Conservation (phyloP, 2,329 filamentous ascomycete species). For the Alternaria infectoria region DNA sequence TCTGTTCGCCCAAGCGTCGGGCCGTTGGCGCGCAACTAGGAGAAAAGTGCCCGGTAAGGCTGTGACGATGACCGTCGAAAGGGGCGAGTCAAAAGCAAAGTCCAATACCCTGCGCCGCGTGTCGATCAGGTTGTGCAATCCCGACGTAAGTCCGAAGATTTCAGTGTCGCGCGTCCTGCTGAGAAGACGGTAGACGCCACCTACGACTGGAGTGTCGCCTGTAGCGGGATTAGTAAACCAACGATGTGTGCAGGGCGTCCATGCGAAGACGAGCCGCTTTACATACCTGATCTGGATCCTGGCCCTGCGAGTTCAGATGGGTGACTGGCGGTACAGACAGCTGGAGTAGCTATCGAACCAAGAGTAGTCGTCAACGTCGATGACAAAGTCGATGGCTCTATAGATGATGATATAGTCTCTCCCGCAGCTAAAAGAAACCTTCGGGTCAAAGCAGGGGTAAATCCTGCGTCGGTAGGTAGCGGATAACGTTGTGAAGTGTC, state of each 20-base stretch:
- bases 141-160: constrained; percentile 6
- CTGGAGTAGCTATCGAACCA: not conserved
- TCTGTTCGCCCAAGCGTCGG: constrained; percentile 29
- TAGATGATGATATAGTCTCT: constrained; percentile 10
- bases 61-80: constrained; percentile 26
- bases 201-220: constrained; percentile 17
- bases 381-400: not conserved
- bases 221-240: constrained; percentile 14
- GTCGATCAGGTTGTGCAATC: constrained; percentile 15
- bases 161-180: constrained; percentile 16
- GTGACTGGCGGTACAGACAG: not conserved
- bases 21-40: constrained; percentile 17
- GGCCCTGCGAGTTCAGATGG: constrained; percentile 8
- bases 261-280: not conserved
- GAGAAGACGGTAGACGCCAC: constrained; percentile 18
- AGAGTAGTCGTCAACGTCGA: not conserved
- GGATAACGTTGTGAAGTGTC: constrained; percentile 32
- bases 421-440: constrained; percentile 26
- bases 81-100: constrained; percentile 24
- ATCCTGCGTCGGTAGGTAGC: constrained; percentile 23
- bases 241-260: not conserved
- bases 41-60: constrained; percentile 27
- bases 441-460: constrained; percentile 28
- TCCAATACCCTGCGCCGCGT: constrained; percentile 20
- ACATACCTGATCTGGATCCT: constrained; percentile 9